These are phyloP conservation scores for Nakaseomyces sp. DNA, from an alignment of 1,139 yeast genomes.

Conservation along the genomic window DNA sequence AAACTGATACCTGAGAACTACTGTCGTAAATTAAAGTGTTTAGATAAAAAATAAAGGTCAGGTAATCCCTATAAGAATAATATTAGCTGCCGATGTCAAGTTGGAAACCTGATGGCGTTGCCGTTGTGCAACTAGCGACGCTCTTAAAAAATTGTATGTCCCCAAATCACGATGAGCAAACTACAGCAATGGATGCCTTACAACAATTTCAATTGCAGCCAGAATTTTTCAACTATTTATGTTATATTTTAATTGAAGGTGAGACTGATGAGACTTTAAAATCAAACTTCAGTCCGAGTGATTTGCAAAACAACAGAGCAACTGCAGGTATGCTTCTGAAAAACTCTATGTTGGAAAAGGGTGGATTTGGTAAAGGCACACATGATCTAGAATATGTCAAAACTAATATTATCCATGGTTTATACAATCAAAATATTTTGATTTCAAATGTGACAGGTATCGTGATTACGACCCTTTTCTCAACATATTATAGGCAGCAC, in stretches of 20 bases:
- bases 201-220: conserved; percentile 59
- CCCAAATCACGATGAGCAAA: conserved; percentile 44
- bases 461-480: conserved; percentile 74
- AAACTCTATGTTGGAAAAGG: conserved; percentile 46
- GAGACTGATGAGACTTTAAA: conserved; percentile 34
- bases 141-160: conserved; percentile 64
- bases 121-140: conserved; percentile 52
- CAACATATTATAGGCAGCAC: conserved; percentile 36
- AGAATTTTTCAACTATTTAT: conserved; percentile 71
- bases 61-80: no score
- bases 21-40: no score
- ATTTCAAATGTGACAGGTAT: conserved; percentile 86
- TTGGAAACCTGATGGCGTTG: conserved; percentile 59
- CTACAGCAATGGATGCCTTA: conserved; percentile 57
- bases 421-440: conserved; percentile 42
- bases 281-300: conserved; percentile 16
- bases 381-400: conserved; percentile 41
- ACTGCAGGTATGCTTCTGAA: conserved; percentile 84
- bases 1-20: no score
- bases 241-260: conserved; percentile 57
- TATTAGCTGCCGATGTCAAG: conserved; percentile 12
- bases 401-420: conserved; percentile 58
- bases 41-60: no score
- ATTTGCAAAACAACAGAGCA: conserved; percentile 53
- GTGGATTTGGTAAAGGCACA: conserved; percentile 25